Percentiles rank a stretch among this genome's conserved stretches.
These are phyloP conservation scores for Penstemon davidsonii DNA, from an alignment of 257 asterid genomes.

Conservation along the genomic window DNA sequence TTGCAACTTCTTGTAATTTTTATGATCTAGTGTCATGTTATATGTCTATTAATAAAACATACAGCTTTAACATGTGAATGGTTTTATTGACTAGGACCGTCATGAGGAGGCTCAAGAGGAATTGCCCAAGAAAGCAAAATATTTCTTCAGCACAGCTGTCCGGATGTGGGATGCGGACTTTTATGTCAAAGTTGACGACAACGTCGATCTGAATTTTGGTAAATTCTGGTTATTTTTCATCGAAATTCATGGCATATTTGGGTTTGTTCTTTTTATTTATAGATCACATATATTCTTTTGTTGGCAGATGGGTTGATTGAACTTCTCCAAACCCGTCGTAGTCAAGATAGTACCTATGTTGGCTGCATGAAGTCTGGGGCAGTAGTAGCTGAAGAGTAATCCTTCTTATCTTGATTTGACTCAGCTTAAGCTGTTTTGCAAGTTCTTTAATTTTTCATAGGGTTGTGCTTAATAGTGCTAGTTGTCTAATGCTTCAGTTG, in stretches of 20 bases:
- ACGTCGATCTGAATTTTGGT: constrained; percentile 76
- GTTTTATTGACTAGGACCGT: constrained; percentile 48
- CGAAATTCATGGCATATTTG: constrained; percentile 10
- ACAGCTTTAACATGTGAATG: neutral
- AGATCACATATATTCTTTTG: constrained; percentile 1
- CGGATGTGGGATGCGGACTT: constrained; percentile 95
- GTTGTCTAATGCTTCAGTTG: neutral
- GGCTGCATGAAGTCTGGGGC: constrained; percentile 98
- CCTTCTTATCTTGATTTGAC: constrained; percentile 29
- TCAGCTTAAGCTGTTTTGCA: constrained; percentile 18
- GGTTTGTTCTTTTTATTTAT: neutral
- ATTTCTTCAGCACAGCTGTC: constrained; percentile 80
- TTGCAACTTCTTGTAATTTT: constrained; percentile 3
- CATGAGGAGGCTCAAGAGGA: constrained; percentile 97
- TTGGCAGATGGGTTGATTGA: constrained; percentile 68
- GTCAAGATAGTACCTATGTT: constrained; percentile 71
- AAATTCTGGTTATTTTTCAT: constrained; percentile 28
- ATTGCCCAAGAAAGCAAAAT: constrained; percentile 76
- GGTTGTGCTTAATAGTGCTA: constrained; percentile 2
- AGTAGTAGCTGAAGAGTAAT: constrained; percentile 82
- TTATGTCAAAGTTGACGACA: constrained; percentile 78
- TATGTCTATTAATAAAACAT: constrained; percentile 7
- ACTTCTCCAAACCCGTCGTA: constrained; percentile 69
- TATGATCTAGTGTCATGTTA: constrained; percentile 4
- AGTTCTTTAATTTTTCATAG: neutral